Conservation (phyloP, 495 filamentous ascomycete species). For the Choiromyces venosus region DNA sequence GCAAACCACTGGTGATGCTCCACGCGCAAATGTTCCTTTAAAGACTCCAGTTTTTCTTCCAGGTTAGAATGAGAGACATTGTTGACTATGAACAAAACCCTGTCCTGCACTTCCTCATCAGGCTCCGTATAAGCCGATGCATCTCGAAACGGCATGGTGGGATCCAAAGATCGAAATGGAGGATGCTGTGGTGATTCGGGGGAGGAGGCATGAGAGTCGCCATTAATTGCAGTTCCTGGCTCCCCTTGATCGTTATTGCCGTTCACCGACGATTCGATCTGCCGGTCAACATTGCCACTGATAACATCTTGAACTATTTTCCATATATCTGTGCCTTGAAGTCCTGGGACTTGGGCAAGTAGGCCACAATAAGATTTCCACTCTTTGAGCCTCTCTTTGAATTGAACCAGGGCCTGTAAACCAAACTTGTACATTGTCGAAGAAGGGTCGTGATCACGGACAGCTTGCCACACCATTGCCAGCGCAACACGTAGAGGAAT, state of each 20-base stretch:
- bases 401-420: conserved; percentile 87
- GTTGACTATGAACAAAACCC: conserved; percentile 91
- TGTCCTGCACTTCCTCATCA: conserved; percentile 76
- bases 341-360: conserved; percentile 68
- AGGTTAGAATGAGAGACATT: conserved; percentile 89
- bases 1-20: conserved; percentile 94
- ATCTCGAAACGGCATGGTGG: conserved; percentile 58
- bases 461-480: conserved; percentile 93
- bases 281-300: conserved; percentile 44
- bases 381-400: conserved; percentile 73
- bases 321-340: conserved; percentile 79
- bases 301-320: conserved; percentile 76
- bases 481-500: conserved; percentile 86
- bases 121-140: conserved; percentile 68
- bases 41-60: conserved; percentile 68
- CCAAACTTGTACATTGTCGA: conserved; percentile 97
- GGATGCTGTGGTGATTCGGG: conserved; percentile 36
- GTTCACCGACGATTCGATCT: conserved; percentile 50
- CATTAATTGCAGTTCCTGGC: conserved; percentile 27
- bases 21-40: conserved; percentile 69
- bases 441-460: conserved; percentile 70
- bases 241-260: conserved; percentile 38
- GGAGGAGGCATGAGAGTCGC: conserved; percentile 23
- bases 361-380: conserved; percentile 87
- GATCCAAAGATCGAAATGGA: conserved; percentile 68